Evolutionary conservation across 163 green algal genomes (phyloP), one percentile per base, ranked within the genome.

Genomic region (Coccomyxa subellipsoidea): DNA sequence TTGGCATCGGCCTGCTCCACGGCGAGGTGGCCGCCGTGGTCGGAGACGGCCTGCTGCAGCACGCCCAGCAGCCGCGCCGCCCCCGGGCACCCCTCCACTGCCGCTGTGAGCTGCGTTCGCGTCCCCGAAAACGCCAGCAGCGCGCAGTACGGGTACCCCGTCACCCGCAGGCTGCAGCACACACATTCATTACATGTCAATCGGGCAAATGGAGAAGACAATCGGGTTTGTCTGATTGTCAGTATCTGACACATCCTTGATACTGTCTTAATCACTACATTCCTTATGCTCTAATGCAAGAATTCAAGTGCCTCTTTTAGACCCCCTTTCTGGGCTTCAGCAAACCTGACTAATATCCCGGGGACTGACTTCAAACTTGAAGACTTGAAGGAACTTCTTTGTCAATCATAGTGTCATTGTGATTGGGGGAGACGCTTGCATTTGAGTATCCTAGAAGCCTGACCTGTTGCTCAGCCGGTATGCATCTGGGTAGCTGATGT

Each of bases 131-230:
- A 92, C 32, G 88, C 89, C 37, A 97, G 88, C 83, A 97, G 80
- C 36, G 85, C 93, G 31, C 90, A 78, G 79, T 87, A 94, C 4
- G 94, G 94, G 85, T 95, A 97, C 36, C 81, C 84, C 0, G 89
- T 91, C 27, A 88, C 90, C 6, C 85, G 81, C 77, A 94, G 82
- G 73, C 81, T 82, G 72, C 12, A 59, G 87, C 86, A 94, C 82
- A 2, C 47, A 2, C 47, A 8, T 18, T 59, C 5, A 59, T 8
- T 54, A 54, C 10, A 88, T 93, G 83, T 4, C 77, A 81, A 10
- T 35, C 38, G 10, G 40, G 23, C n/a, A 47, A 1, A 80, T 29
- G 27, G 0, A 66, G 66, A 32, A 36, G 72, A 7, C 72, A 78
- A 23, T 32, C 29, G 2, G 10, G 12, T 40, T 39, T 15, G 8